Evolutionary conservation across 352 stramenopile genomes (phyloP), one percentile per base, ranked within the genome.

Genomic region (Pythium grandisporangium): DNA sequence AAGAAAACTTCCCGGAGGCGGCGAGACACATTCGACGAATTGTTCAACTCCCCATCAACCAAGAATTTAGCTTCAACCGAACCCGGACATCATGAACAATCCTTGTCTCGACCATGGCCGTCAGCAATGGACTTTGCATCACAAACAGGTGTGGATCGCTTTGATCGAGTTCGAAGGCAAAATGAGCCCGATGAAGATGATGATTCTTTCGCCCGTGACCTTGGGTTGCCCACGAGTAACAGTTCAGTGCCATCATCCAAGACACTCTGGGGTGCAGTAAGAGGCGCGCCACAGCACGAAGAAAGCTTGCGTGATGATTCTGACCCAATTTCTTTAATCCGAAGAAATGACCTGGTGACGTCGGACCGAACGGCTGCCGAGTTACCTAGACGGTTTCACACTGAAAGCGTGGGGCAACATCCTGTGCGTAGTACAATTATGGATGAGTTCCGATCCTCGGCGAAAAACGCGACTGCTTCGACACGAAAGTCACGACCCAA

Each of bases 1-100:
- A 8, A 32, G 27, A 14, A 14, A 32, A 48, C 52, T 17, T 43
- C 41, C 6, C 41, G 53, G 37, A 55, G 67, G 29, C 67, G 71
- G 24, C 66, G 73, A 44, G 71, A 63, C 41, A 90, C 76, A 12
- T 90, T 90, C 48, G 73, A 87, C 50, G 65, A 77, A 40, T 48
- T 90, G 13, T 90, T 90, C 20, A 66, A 72, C 24, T 83, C 71
- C n/a, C 73, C 76, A 11, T 74, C 64, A 24, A 45, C 29, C 2
- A 26, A 29, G 3, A 35, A 40, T 10, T 33, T 27, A 2, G 30
- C 40, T 25, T 12, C 27, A 12, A 6, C 6, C 32, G 3, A 25
- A 20, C 20, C 13, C 37, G 4, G 38, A 30, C 13, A n/a, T 53
- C 17, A 40, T 42, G 5, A 45, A 22, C 21, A 13, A 38, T 19